Evolutionary conservation across 2,329 filamentous ascomycete genomes (phyloP).

Genomic region (Paecilomyces dactylethromorphus): DNA sequence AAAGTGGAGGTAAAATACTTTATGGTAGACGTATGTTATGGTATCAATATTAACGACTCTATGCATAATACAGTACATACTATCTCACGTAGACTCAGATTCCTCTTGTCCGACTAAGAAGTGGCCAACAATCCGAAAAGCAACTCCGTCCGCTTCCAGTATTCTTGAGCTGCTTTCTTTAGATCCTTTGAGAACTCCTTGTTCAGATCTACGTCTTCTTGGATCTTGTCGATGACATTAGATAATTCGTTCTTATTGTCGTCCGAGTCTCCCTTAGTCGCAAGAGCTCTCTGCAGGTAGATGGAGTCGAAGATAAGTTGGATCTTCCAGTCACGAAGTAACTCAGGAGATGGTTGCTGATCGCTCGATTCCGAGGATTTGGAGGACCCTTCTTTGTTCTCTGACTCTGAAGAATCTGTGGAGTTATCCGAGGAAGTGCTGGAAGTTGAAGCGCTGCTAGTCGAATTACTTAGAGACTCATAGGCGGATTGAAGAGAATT

Average conservation of each 20-base stretch:
- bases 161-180: constrained; percentile 60
- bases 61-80: not conserved
- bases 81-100: not conserved
- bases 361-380: not conserved
- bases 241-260: constrained; percentile 35
- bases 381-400: not conserved
- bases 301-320: constrained; percentile 33
- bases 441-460: not conserved
- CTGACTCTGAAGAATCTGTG: not conserved
- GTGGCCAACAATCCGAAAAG: constrained; percentile 68
- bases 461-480: constrained; percentile 11
- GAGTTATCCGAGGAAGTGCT: not conserved
- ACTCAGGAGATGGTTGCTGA: constrained; percentile 2
- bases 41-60: not conserved
- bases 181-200: constrained; percentile 48
- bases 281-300: constrained; percentile 24
- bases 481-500: constrained; percentile 14
- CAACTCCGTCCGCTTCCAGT: constrained; percentile 75
- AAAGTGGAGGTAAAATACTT: not conserved
- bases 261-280: constrained; percentile 2
- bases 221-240: constrained; percentile 39
- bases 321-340: constrained; percentile 24
- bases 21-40: not conserved
- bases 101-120: constrained; percentile 2
- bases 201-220: constrained; percentile 43